These are phyloP conservation scores for Gremmenia infestans DNA, from an alignment of 2,329 filamentous ascomycete genomes.

Conservation along the genomic window DNA sequence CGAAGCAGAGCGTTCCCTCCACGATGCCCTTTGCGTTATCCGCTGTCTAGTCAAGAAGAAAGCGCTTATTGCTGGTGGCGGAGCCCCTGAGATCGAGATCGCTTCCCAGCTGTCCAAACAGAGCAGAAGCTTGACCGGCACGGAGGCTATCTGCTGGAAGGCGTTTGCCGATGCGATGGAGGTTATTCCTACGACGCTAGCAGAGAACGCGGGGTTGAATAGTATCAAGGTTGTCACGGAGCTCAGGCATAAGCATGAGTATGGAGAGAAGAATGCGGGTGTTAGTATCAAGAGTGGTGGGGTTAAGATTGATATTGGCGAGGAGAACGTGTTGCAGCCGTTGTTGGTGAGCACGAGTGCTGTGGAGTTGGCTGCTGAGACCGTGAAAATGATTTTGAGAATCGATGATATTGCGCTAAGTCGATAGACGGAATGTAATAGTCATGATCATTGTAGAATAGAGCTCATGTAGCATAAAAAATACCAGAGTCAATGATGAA, in stretches of 20 bases:
- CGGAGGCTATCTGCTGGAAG: slow-evolving; percentile 98
- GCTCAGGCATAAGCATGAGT: slow-evolving; percentile 85
- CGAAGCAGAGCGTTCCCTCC: slow-evolving; percentile 92
- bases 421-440: slow-evolving; percentile 17
- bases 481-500: not conserved
- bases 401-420: slow-evolving; percentile 29
- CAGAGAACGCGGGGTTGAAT: slow-evolving; percentile 96
- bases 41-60: slow-evolving; percentile 99
- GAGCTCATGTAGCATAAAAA: slow-evolving; percentile 17
- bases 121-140: slow-evolving; percentile 78
- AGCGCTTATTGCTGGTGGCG: slow-evolving; percentile 95
- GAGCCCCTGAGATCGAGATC: slow-evolving; percentile 94
- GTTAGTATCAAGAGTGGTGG: slow-evolving; percentile 98
- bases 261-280: slow-evolving; percentile 91
- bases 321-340: slow-evolving; percentile 95
- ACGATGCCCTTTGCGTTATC: slow-evolving; percentile 96
- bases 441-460: not conserved
- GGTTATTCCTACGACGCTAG: slow-evolving; percentile 91
- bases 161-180: slow-evolving; percentile 97
- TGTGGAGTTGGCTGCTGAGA: slow-evolving; percentile 95
- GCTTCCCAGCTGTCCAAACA: slow-evolving; percentile 79
- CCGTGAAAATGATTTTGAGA: slow-evolving; percentile 53
- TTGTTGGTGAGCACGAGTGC: slow-evolving; percentile 95
- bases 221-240: slow-evolving; percentile 99
- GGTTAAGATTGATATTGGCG: slow-evolving; percentile 93